phyloP scores from a whole-genome alignment of 306 rosid genomes.

The Malus orientalis region DNA sequence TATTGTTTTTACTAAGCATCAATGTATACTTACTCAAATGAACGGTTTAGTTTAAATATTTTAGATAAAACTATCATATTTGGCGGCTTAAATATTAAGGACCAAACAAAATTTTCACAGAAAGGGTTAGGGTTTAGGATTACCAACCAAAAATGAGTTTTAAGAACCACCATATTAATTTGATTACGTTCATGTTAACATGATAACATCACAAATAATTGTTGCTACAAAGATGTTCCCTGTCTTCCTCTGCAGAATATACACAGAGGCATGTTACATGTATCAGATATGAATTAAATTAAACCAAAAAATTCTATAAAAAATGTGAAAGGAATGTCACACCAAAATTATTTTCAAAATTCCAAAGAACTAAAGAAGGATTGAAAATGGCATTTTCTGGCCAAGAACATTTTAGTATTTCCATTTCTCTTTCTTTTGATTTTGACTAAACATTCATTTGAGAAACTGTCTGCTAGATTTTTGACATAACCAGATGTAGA shows the following conservation, averaged over 20 bases:
- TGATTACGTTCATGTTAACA: background rate
- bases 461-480: slow-evolving; percentile 22
- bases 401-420: slow-evolving; percentile 10
- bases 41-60: too few relatives aligned
- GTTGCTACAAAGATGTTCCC: slow-evolving; percentile 21
- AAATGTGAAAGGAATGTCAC: background rate
- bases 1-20: too few relatives aligned
- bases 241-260: slow-evolving; percentile 20
- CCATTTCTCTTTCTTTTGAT: slow-evolving; percentile 1
- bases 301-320: background rate
- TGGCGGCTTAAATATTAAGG: too few relatives aligned
- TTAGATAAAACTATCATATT: too few relatives aligned
- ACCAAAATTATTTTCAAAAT: background rate
- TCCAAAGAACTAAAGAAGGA: background rate
- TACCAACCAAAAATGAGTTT: background rate
- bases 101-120: too few relatives aligned
- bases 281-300: background rate
- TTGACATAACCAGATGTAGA: slow-evolving; percentile 7
- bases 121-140: too few relatives aligned
- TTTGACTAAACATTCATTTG: slow-evolving; percentile 33
- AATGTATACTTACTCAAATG: too few relatives aligned
- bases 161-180: background rate
- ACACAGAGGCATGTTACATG: slow-evolving; percentile 7
- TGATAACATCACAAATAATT: slow-evolving; percentile 16
- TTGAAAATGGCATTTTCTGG: background rate